phyloP scores from a whole-genome alignment of 208 protist genomes.

The Wallacemonas sp. region DNA sequence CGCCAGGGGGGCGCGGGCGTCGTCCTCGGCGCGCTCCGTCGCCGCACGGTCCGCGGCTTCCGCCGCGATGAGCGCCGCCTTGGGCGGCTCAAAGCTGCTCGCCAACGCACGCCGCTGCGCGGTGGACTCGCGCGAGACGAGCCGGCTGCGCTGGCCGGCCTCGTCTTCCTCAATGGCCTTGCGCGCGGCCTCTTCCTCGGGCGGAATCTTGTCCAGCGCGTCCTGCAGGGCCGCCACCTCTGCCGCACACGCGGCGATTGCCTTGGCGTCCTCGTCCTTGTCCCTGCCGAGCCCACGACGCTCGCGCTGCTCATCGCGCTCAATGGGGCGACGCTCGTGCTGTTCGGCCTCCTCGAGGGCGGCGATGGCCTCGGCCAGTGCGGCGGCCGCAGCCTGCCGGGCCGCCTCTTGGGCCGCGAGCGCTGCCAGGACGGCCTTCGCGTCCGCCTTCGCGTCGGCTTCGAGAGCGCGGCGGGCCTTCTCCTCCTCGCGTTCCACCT shows the following conservation, averaged over 20 bases:
- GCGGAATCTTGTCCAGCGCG: neutral
- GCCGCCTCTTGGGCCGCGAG: conserved; percentile 18
- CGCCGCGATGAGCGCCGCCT: neutral
- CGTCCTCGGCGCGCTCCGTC: neutral
- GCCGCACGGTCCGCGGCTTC: neutral
- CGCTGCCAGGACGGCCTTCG: conserved; percentile 8
- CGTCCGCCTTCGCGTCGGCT: neutral
- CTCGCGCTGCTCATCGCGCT: conserved; percentile 13
- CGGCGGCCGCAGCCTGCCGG: neutral
- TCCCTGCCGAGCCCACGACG: conserved; percentile 3
- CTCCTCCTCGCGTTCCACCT: conserved; percentile 4
- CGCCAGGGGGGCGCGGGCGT: conserved; percentile 7
- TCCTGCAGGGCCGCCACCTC: conserved; percentile 3
- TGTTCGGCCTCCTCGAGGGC: neutral
- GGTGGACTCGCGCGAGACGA: neutral
- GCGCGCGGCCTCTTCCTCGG: conserved; percentile 5
- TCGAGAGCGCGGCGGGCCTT: neutral
- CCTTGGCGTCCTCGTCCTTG: conserved; percentile 4
- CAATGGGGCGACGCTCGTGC: conserved; percentile 2
- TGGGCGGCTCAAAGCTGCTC: conserved; percentile 1
- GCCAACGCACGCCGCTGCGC: neutral
- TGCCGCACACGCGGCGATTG: neutral
- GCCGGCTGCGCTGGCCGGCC: neutral
- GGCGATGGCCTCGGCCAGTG: neutral
- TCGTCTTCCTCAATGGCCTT: conserved; percentile 12